Evolutionary conservation across 179 eudicot genomes (phyloP).

Genomic region (Sideroxylon spinosum): DNA sequence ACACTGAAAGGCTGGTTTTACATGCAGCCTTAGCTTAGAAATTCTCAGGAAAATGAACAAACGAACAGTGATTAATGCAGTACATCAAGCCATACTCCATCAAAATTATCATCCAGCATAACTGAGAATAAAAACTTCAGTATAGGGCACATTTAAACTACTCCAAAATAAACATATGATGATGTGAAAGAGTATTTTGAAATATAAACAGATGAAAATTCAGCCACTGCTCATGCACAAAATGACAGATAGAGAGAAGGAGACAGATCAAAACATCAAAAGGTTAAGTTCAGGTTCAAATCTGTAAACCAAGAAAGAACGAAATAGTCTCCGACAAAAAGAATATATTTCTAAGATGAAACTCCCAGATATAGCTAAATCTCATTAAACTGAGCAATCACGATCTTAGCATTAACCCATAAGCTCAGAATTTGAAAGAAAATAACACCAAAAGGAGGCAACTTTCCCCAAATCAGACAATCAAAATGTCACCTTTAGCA

Average conservation of each 20-base stretch:
- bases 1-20: neutral
- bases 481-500: constrained; percentile 4
- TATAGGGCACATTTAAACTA: neutral
- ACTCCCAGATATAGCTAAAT: neutral
- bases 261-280: constrained; percentile 3
- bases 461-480: constrained; percentile 2
- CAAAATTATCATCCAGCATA: neutral
- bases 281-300: neutral
- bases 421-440: neutral
- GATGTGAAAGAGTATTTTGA: neutral
- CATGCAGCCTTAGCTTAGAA: neutral
- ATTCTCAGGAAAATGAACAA: neutral
- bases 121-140: neutral
- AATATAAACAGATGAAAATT: neutral
- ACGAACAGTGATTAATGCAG: neutral
- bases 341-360: neutral
- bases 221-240: neutral
- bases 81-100: neutral
- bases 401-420: neutral
- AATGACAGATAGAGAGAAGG: neutral
- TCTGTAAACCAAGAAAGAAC: neutral
- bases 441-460: neutral
- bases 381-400: neutral
- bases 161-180: no score
- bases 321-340: neutral